These are phyloP conservation scores for Didymella keratinophila DNA, from an alignment of 2,329 filamentous ascomycete species.

Conservation along the genomic window DNA sequence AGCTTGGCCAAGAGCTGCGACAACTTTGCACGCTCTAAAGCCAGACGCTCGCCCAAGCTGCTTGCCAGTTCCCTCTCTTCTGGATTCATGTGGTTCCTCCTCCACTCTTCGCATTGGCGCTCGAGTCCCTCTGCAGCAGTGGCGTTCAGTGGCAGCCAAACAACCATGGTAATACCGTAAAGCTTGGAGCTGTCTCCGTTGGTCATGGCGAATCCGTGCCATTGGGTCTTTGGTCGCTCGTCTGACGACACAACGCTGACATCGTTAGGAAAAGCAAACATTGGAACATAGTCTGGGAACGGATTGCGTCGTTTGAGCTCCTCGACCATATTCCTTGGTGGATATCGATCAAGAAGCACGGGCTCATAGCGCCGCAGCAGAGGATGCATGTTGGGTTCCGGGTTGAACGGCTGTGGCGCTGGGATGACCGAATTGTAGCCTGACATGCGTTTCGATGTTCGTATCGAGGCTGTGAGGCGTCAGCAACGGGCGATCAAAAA, in stretches of 20 bases:
- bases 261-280: slow-evolving; percentile 99
- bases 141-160: slow-evolving; percentile 88
- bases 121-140: slow-evolving; percentile 85
- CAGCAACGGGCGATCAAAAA: slow-evolving; percentile 36
- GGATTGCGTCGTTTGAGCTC: slow-evolving; percentile 80
- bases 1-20: slow-evolving; percentile 87
- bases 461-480: slow-evolving; percentile 64
- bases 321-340: slow-evolving; percentile 80
- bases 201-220: slow-evolving; percentile 99
- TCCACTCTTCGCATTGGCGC: slow-evolving; percentile 63
- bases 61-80: slow-evolving; percentile 91
- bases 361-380: slow-evolving; percentile 93
- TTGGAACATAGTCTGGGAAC: slow-evolving; percentile 97
- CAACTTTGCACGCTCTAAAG: slow-evolving; percentile 85
- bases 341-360: slow-evolving; percentile 93
- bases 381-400: slow-evolving; percentile 93
- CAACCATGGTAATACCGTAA: slow-evolving; percentile 87
- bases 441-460: slow-evolving; percentile 87
- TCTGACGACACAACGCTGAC: slow-evolving; percentile 96
- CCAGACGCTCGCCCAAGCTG: slow-evolving; percentile 87
- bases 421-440: slow-evolving; percentile 99
- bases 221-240: slow-evolving; percentile 91
- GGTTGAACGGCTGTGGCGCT: slow-evolving; percentile 86
- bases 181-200: slow-evolving; percentile 89
- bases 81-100: slow-evolving; percentile 77